phyloP scores from a whole-genome alignment of 2,329 filamentous ascomycete genomes.

The Fusarium bulbicola region DNA sequence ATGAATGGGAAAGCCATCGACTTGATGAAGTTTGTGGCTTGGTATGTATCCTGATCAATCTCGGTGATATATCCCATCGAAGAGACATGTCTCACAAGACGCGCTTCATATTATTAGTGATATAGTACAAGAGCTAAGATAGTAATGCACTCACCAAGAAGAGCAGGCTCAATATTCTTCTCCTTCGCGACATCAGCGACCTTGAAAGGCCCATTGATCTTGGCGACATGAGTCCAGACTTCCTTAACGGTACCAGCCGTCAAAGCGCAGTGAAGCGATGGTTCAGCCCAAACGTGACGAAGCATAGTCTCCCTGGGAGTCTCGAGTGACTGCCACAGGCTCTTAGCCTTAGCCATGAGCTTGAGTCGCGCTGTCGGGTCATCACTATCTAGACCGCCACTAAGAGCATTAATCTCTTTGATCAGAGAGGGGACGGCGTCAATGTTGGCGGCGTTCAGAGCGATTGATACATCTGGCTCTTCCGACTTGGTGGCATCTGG shows the following conservation, averaged over 20 bases:
- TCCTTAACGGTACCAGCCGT: slow-evolving; percentile 48
- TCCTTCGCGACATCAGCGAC: slow-evolving; percentile 44
- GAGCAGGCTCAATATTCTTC: slow-evolving; percentile 6
- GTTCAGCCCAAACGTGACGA: slow-evolving; percentile 56
- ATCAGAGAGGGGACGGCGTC: slow-evolving; percentile 21
- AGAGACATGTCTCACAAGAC: slow-evolving; percentile 50
- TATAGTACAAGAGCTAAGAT: fast-evolving
- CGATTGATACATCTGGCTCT: slow-evolving; percentile 13
- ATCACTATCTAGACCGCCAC: background rate
- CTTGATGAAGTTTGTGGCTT: slow-evolving; percentile 50
- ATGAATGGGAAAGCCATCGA: slow-evolving; percentile 48
- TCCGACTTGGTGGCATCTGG: background rate
- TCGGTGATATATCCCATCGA: slow-evolving; percentile 53
- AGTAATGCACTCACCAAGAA: background rate
- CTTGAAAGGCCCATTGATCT: slow-evolving; percentile 45
- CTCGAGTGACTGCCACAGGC: slow-evolving; percentile 49
- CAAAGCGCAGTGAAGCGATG: slow-evolving; percentile 39
- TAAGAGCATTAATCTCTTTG: slow-evolving; percentile 12
- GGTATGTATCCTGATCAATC: slow-evolving; percentile 48
- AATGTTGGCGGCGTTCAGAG: slow-evolving; percentile 16
- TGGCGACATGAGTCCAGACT: slow-evolving; percentile 48
- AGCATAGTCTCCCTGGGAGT: slow-evolving; percentile 60
- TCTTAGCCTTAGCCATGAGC: slow-evolving; percentile 48
- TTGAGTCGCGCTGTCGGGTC: slow-evolving; percentile 39
- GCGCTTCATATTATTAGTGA: slow-evolving; percentile 8